A percentile compares a stretch with the other conserved stretches of the same genome.
phyloP scores from a whole-genome alignment of 192 early-diverging fungal species.

The Haplosporangium gracile region DNA sequence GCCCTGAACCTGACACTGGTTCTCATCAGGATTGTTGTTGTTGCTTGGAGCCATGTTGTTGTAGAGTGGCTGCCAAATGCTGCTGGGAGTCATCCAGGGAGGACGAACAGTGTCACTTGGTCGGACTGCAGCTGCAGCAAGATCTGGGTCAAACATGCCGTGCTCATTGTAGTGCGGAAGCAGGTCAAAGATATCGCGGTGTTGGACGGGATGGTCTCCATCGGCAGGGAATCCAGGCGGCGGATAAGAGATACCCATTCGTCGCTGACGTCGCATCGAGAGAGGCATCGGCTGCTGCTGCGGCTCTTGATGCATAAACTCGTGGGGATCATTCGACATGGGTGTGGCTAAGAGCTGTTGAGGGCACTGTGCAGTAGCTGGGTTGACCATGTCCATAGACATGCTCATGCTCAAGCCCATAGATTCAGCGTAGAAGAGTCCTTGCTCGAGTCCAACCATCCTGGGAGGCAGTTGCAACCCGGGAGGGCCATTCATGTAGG shows the following conservation, averaged over 20 bases:
- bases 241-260: constrained; percentile 6
- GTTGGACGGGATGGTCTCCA: background rate
- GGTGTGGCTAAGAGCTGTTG: background rate
- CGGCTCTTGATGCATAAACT: background rate
- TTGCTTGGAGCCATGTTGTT: background rate
- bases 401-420: background rate
- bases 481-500: background rate
- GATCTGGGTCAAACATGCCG: constrained; percentile 1
- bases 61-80: background rate
- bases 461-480: background rate
- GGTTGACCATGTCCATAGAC: background rate
- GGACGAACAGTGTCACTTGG: background rate
- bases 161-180: constrained; percentile 1
- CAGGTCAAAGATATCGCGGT: background rate
- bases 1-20: background rate
- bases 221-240: background rate
- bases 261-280: background rate
- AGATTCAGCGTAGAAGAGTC: background rate
- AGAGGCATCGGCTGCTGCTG: background rate
- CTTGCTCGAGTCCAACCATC: background rate
- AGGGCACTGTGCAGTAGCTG: background rate
- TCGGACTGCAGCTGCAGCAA: background rate
- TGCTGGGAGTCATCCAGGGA: background rate
- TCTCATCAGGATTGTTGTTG: background rate
- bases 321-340: background rate